phyloP scores from a whole-genome alignment of 352 stramenopile genomes.

The Phytopythium oedochilum region DNA sequence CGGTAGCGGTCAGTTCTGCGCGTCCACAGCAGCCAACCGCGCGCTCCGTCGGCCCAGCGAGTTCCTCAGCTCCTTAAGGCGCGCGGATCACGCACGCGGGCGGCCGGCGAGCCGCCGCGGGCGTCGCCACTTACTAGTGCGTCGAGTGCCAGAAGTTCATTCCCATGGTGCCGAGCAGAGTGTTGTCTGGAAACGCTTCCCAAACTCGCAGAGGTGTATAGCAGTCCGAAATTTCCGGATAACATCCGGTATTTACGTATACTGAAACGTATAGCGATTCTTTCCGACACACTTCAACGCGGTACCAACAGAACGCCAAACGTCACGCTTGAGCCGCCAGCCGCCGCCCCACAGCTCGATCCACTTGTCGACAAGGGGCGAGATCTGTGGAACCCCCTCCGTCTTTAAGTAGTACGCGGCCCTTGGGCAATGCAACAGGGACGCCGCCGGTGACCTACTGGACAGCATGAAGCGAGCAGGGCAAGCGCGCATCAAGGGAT shows the following conservation, averaged over 20 bases:
- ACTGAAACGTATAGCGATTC: not conserved
- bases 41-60: not conserved
- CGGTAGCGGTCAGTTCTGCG: not conserved
- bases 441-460: too few relatives aligned
- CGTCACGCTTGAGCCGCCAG: too few relatives aligned
- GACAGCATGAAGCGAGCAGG: too few relatives aligned
- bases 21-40: not conserved
- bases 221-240: not conserved
- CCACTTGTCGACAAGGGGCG: too few relatives aligned
- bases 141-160: conserved; percentile 91
- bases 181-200: not conserved
- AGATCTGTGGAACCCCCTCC: too few relatives aligned
- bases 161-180: conserved; percentile 38
- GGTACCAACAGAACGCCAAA: too few relatives aligned
- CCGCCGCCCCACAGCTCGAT: too few relatives aligned
- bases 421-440: too few relatives aligned
- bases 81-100: not conserved
- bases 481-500: too few relatives aligned
- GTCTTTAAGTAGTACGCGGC: too few relatives aligned
- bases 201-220: not conserved
- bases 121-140: conserved; percentile 63
- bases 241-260: not conserved
- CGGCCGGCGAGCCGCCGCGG: not conserved
- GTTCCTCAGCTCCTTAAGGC: too few relatives aligned
- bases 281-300: too few relatives aligned